phyloP scores from a whole-genome alignment of 2,329 filamentous ascomycete species.

The Nothophoma quercina region DNA sequence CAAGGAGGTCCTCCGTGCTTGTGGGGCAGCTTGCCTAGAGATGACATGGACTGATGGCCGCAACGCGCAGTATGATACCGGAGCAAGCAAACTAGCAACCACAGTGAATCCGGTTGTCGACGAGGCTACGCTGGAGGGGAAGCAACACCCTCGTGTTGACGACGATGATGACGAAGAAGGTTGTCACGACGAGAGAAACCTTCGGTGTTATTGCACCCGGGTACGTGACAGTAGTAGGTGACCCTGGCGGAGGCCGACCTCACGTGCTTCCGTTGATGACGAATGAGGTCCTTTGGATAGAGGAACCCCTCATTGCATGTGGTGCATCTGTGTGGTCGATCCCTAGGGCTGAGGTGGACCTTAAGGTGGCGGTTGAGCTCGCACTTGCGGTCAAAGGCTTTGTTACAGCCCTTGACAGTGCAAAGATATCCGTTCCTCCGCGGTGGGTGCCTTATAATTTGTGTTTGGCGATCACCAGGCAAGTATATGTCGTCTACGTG shows the following conservation, averaged over 20 bases:
- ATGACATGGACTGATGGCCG: too few species aligned
- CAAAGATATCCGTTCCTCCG: constrained; percentile 39
- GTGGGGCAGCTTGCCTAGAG: too few species aligned
- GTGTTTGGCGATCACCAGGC: constrained; percentile 38
- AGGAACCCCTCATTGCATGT: constrained; percentile 43
- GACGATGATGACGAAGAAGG: constrained; percentile 43
- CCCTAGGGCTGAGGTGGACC: constrained; percentile 33
- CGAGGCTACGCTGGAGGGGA: constrained; percentile 4
- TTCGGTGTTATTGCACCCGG: constrained; percentile 36
- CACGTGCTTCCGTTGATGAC: constrained; percentile 40
- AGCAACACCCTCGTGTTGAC: constrained; percentile 29
- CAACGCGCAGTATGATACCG: too few species aligned
- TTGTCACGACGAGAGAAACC: constrained; percentile 49
- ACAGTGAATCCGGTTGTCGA: too few species aligned
- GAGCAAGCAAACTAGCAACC: too few species aligned
- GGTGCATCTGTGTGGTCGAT: constrained; percentile 43
- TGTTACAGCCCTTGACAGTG: constrained; percentile 29
- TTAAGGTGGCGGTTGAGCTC: constrained; percentile 47
- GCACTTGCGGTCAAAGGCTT: constrained; percentile 41
- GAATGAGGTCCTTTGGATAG: constrained; percentile 46
- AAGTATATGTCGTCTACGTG: constrained; percentile 41
- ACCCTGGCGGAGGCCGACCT: constrained; percentile 18
- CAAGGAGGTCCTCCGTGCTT: too few species aligned
- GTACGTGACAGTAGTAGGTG: constrained; percentile 31
- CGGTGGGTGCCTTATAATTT: constrained; percentile 40